Conservation (phyloP, 2,329 filamentous ascomycete genomes). For the Fusarium sp. region DNA sequence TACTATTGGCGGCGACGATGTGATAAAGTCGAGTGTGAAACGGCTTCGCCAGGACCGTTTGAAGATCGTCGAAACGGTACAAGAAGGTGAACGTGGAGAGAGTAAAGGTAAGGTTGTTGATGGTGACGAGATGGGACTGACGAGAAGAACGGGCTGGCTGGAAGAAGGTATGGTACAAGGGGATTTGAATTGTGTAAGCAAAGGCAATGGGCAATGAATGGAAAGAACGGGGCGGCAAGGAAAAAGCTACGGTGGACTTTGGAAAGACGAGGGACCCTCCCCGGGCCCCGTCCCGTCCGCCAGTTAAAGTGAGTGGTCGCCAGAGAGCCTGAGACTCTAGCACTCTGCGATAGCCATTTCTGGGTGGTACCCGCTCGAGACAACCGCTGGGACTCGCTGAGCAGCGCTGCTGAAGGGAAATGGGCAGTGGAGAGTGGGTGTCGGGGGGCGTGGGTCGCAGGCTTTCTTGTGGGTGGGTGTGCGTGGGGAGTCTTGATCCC, state of each 20-base stretch:
- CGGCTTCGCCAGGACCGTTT: constrained; percentile 36
- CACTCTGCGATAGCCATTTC: constrained; percentile 25
- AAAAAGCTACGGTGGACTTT: constrained; percentile 46
- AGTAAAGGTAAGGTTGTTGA: constrained; percentile 31
- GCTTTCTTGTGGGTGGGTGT: constrained; percentile 30
- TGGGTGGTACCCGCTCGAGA: constrained; percentile 32
- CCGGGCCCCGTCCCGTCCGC: constrained; percentile 28
- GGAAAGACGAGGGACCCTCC: constrained; percentile 18
- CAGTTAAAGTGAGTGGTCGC: constrained; percentile 27
- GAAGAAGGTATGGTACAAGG: constrained; percentile 26
- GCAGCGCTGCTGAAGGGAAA: constrained; percentile 39
- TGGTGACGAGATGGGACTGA: constrained; percentile 23
- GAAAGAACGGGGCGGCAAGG: constrained; percentile 39
- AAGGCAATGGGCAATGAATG: constrained; percentile 7
- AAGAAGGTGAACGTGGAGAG: constrained; percentile 33
- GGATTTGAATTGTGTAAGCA: constrained; percentile 46
- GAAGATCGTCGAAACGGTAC: constrained; percentile 32
- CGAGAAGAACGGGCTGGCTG: constrained; percentile 24
- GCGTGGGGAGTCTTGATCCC: constrained; percentile 35
- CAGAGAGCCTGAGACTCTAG: constrained; percentile 29
- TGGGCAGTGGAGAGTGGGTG: constrained; percentile 43
- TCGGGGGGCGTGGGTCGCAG: constrained; percentile 38
- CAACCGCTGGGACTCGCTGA: constrained; percentile 34
- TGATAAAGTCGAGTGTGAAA: constrained; percentile 10
- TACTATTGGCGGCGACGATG: constrained; percentile 8